These are phyloP conservation scores for Claviceps citrina DNA, from an alignment of 2,329 filamentous ascomycete species.

Conservation along the genomic window DNA sequence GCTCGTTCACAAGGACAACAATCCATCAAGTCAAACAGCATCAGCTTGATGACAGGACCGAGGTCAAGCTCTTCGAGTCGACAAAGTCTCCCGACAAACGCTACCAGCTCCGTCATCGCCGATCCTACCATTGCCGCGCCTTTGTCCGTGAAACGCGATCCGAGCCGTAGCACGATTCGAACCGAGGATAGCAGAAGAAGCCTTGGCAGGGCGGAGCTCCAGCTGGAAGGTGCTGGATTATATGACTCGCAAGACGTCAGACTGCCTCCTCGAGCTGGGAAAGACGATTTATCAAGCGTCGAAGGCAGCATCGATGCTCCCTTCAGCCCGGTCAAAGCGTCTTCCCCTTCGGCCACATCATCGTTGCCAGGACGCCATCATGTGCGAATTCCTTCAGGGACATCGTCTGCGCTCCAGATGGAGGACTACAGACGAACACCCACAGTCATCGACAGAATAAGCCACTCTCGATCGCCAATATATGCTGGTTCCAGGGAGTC, in stretches of 20 bases:
- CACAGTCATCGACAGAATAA: constrained; percentile 41
- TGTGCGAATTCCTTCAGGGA: constrained; percentile 19
- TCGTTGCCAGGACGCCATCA: constrained; percentile 20
- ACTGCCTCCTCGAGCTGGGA: constrained; percentile 18
- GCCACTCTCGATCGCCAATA: constrained; percentile 27
- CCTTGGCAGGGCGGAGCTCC: constrained; percentile 27
- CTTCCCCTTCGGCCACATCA: constrained; percentile 15
- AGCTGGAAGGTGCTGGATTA: constrained; percentile 20
- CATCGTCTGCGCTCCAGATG: constrained; percentile 21
- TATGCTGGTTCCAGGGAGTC: constrained; percentile 39
- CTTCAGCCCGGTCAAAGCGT: constrained; percentile 26
- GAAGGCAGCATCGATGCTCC: constrained; percentile 31
- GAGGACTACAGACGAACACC: constrained; percentile 29
- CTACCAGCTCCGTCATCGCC: constrained; percentile 25
- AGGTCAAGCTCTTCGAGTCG: constrained; percentile 26
- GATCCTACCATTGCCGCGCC: constrained; percentile 33
- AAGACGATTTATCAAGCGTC: constrained; percentile 29
- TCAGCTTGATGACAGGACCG: constrained; percentile 28
- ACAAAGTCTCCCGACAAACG: constrained; percentile 27
- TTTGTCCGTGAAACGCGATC: constrained; percentile 34
- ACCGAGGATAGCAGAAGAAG: constrained; percentile 31
- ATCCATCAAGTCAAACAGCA: constrained; percentile 33
- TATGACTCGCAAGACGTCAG: constrained; percentile 25
- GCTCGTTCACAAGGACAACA: constrained; percentile 24
- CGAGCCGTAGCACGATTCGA: constrained; percentile 25